phyloP scores from a whole-genome alignment of 768 basidiomycete species.

The Pilatotrama ljubarskyi region DNA sequence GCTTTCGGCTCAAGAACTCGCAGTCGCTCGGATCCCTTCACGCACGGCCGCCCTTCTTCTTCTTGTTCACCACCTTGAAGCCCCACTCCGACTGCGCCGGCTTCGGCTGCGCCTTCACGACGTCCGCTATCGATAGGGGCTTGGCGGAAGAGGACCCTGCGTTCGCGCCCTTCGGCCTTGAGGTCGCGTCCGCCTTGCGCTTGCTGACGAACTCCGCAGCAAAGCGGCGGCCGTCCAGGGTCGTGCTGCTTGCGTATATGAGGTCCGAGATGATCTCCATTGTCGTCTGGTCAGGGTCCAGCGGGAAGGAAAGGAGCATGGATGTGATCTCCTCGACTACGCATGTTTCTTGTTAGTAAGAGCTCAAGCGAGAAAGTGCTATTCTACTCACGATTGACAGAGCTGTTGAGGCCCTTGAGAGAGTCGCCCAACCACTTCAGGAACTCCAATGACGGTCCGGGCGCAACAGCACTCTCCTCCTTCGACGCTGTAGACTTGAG shows the following conservation, averaged over 20 bases:
- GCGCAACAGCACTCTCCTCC: constrained; percentile 60
- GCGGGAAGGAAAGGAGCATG: constrained; percentile 92
- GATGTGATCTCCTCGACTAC: constrained; percentile 94
- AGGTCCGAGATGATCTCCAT: constrained; percentile 93
- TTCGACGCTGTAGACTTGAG: constrained; percentile 37
- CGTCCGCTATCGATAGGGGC: constrained; percentile 77
- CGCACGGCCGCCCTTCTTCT: constrained; percentile 77
- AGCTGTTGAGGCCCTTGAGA: constrained; percentile 72
- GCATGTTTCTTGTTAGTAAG: neutral
- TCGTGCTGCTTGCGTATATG: constrained; percentile 93
- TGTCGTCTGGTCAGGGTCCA: constrained; percentile 82
- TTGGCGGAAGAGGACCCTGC: constrained; percentile 43
- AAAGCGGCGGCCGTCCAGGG: constrained; percentile 92
- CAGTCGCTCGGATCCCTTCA: constrained; percentile 30
- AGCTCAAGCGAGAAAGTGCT: neutral
- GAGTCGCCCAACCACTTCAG: constrained; percentile 88
- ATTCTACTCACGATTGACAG: constrained; percentile 62
- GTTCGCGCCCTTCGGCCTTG: constrained; percentile 46
- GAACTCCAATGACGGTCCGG: constrained; percentile 82
- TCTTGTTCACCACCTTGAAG: constrained; percentile 94
- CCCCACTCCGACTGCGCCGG: constrained; percentile 71
- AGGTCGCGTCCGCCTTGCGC: constrained; percentile 78
- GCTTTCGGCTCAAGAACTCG: neutral
- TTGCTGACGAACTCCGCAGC: constrained; percentile 88
- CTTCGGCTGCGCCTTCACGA: constrained; percentile 88